phyloP scores from a whole-genome alignment of 176 grass and related monocot species.

The Alopecurus myosuroides region DNA sequence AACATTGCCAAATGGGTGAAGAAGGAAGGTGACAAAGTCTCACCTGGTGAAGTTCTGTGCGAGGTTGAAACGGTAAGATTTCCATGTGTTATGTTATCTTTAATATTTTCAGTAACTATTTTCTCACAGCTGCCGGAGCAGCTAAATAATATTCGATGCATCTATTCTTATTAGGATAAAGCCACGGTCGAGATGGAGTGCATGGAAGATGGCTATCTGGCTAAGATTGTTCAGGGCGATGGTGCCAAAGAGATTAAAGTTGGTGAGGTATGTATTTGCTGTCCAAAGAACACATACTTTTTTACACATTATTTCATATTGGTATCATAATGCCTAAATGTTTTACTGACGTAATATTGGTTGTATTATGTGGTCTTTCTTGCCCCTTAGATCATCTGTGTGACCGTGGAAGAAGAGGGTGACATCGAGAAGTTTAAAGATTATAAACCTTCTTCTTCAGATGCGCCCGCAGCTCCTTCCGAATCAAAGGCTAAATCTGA shows the following conservation, averaged over 20 bases:
- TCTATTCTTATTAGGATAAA: slow-evolving; percentile 65
- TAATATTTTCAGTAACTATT: slow-evolving; percentile 4
- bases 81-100: not conserved
- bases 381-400: slow-evolving; percentile 54
- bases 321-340: not conserved
- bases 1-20: slow-evolving; percentile 96
- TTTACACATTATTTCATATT: not conserved
- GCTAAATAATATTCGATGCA: slow-evolving; percentile 8
- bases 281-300: not conserved
- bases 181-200: slow-evolving; percentile 95
- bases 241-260: slow-evolving; percentile 98
- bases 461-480: slow-evolving; percentile 47
- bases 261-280: slow-evolving; percentile 60
- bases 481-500: slow-evolving; percentile 35
- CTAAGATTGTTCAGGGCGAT: slow-evolving; percentile 90
- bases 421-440: slow-evolving; percentile 91
- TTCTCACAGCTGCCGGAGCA: slow-evolving; percentile 7
- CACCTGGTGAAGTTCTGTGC: slow-evolving; percentile 86
- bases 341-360: not conserved
- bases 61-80: slow-evolving; percentile 93
- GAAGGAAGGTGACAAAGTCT: slow-evolving; percentile 95
- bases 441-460: slow-evolving; percentile 65
- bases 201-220: slow-evolving; percentile 99
- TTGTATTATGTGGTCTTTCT: not conserved
- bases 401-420: slow-evolving; percentile 88